phyloP scores from a whole-genome alignment of 2,329 filamentous ascomycete genomes.

The Fusarium equiseti region DNA sequence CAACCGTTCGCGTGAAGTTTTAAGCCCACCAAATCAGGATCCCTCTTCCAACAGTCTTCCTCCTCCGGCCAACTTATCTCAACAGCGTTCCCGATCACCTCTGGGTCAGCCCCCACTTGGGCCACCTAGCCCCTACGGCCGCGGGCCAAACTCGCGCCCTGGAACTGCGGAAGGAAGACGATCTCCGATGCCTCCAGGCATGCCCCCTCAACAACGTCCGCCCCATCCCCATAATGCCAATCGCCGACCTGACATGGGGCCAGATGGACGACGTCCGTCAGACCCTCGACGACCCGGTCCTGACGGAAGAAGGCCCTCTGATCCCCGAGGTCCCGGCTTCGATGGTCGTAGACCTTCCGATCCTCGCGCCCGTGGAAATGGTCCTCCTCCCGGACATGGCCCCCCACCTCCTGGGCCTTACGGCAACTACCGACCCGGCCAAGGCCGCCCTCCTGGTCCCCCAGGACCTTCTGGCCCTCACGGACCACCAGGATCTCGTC shows the following conservation, averaged over 20 bases:
- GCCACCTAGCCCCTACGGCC: constrained; percentile 50
- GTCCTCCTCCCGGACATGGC: constrained; percentile 38
- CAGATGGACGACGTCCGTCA: constrained; percentile 33
- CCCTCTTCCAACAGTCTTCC: constrained; percentile 55
- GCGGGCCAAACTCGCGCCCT: constrained; percentile 50
- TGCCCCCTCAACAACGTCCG: constrained; percentile 47
- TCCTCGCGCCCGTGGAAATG: constrained; percentile 36
- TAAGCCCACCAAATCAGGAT: constrained; percentile 56
- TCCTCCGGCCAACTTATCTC: constrained; percentile 56
- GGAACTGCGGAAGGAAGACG: constrained; percentile 51
- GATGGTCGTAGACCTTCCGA: constrained; percentile 36
- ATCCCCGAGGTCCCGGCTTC: constrained; percentile 37
- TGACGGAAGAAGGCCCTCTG: constrained; percentile 40
- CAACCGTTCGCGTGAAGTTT: constrained; percentile 65
- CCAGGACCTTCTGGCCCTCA: constrained; percentile 44
- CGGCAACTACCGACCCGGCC: constrained; percentile 42
- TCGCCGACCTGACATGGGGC: constrained; percentile 45
- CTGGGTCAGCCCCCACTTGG: constrained; percentile 54
- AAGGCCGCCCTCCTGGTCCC: constrained; percentile 41
- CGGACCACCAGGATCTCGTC: constrained; percentile 44
- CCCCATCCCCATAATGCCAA: constrained; percentile 49
- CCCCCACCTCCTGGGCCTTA: constrained; percentile 36
- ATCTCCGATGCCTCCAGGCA: constrained; percentile 47
- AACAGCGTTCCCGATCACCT: constrained; percentile 60
- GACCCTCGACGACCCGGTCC: constrained; percentile 32